Conservation (phyloP, 768 basidiomycete species). For the Tephrocybe sp. region DNA sequence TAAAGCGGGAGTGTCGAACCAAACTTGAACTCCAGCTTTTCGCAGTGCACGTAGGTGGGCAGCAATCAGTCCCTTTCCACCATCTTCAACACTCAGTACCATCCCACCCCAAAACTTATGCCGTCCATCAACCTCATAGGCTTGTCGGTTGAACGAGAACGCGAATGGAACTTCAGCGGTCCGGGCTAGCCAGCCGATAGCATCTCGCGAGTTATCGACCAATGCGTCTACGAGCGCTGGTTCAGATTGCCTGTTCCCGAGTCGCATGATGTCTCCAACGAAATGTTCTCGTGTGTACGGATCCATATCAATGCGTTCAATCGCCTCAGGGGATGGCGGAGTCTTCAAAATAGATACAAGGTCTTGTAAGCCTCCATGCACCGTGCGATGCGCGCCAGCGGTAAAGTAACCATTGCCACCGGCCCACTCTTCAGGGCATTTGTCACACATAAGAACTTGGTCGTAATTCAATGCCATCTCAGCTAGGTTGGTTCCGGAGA, state of each 20-base stretch:
- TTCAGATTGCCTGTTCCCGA: conserved; percentile 52
- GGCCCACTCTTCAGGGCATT: conserved; percentile 60
- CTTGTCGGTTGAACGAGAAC: conserved; percentile 65
- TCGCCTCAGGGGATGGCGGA: conserved; percentile 39
- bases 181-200: conserved; percentile 56
- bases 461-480: background rate
- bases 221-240: conserved; percentile 47
- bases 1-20: conserved; percentile 55
- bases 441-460: conserved; percentile 61
- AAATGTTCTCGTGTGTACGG: conserved; percentile 59
- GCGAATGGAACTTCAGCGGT: conserved; percentile 52
- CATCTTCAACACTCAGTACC: conserved; percentile 59
- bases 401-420: conserved; percentile 78
- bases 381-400: conserved; percentile 66
- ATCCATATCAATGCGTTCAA: conserved; percentile 50
- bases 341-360: conserved; percentile 55
- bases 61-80: conserved; percentile 66
- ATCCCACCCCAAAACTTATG: conserved; percentile 75
- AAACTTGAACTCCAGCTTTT: conserved; percentile 50
- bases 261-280: conserved; percentile 58
- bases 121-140: conserved; percentile 61
- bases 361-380: conserved; percentile 60
- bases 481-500: background rate
- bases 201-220: conserved; percentile 55
- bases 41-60: conserved; percentile 52